A percentile compares a stretch with the other conserved stretches of the same genome.
Conservation (phyloP, 345 rosid genomes). For the Eucalyptus polybractea region DNA sequence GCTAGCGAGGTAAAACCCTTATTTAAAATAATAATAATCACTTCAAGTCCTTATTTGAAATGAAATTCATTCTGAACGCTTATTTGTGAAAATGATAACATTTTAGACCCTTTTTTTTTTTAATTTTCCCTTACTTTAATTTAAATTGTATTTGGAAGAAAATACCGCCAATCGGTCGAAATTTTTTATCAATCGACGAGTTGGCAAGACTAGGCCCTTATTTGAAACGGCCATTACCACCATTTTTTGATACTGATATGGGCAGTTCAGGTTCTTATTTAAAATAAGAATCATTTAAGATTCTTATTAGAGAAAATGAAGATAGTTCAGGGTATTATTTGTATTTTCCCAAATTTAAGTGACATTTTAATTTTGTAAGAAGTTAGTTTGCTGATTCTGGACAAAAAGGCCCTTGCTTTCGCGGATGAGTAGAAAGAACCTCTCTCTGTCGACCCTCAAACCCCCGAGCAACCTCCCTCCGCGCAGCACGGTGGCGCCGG, state of each 20-base stretch:
- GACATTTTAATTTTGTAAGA: background rate
- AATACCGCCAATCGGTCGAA: rapidly evolving
- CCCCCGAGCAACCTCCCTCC: background rate
- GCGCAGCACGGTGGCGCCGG: background rate
- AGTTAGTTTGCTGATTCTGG: background rate
- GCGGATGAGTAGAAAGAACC: background rate
- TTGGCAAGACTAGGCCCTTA: rapidly evolving
- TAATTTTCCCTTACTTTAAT: too few species aligned
- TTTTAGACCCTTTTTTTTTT: too few species aligned
- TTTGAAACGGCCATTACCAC: rapidly evolving
- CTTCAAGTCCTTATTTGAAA: too few species aligned
- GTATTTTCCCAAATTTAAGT: background rate
- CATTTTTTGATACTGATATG: rapidly evolving
- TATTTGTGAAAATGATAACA: too few species aligned
- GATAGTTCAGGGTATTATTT: rapidly evolving
- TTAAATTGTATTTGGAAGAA: too few species aligned
- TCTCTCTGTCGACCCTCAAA: background rate
- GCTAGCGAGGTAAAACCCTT: too few species aligned
- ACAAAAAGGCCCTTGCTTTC: background rate
- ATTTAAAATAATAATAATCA: rapidly evolving
- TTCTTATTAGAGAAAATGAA: too few species aligned
- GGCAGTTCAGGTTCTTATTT: rapidly evolving
- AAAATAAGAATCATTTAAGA: too few species aligned
- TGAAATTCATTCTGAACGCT: rapidly evolving
- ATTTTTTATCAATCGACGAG: rapidly evolving